Evolutionary conservation across 495 filamentous ascomycete genomes (phyloP).

Genomic region (Evernia prunastri): DNA sequence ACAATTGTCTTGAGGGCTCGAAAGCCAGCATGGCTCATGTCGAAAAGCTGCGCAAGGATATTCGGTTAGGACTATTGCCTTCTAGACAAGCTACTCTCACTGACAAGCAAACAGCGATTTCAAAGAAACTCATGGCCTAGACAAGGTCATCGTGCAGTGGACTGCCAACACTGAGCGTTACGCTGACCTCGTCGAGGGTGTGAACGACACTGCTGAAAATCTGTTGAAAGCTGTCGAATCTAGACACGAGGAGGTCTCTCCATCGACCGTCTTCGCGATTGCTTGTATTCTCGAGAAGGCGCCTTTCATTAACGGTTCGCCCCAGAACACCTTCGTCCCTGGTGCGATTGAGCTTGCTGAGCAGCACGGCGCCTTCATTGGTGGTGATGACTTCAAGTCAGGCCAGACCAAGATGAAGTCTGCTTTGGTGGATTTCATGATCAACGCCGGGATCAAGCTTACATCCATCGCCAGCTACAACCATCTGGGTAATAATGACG

Average conservation of each 20-base stretch:
- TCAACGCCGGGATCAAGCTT: slow-evolving; percentile 97
- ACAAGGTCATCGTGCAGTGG: slow-evolving; percentile 98
- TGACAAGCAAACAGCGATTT: slow-evolving; percentile 58
- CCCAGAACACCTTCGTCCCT: slow-evolving; percentile 97
- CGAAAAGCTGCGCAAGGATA: slow-evolving; percentile 89
- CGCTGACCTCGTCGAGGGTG: slow-evolving; percentile 75
- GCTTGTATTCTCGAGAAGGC: slow-evolving; percentile 82
- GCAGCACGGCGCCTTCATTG: slow-evolving; percentile 81
- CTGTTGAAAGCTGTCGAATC: slow-evolving; percentile 77
- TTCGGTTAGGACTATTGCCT: slow-evolving; percentile 55
- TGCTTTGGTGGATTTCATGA: slow-evolving; percentile 94
- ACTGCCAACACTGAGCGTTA: slow-evolving; percentile 98
- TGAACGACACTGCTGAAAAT: slow-evolving; percentile 97
- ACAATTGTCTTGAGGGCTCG: slow-evolving; percentile 78
- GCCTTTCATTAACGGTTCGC: slow-evolving; percentile 99
- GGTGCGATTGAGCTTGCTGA: slow-evolving; percentile 88
- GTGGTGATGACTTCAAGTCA: slow-evolving; percentile 99
- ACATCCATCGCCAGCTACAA: slow-evolving; percentile 99
- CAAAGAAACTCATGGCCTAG: slow-evolving; percentile 75
- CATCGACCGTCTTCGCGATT: slow-evolving; percentile 93
- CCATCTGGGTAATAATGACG: slow-evolving; percentile 98
- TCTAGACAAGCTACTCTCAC: slow-evolving; percentile 4
- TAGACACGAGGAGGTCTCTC: slow-evolving; percentile 82
- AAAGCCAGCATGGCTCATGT: slow-evolving; percentile 84
- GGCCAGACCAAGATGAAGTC: slow-evolving; percentile 99